Evolutionary conservation across 345 rosid species (phyloP).

Genomic region (Streptanthus diversifolius): DNA sequence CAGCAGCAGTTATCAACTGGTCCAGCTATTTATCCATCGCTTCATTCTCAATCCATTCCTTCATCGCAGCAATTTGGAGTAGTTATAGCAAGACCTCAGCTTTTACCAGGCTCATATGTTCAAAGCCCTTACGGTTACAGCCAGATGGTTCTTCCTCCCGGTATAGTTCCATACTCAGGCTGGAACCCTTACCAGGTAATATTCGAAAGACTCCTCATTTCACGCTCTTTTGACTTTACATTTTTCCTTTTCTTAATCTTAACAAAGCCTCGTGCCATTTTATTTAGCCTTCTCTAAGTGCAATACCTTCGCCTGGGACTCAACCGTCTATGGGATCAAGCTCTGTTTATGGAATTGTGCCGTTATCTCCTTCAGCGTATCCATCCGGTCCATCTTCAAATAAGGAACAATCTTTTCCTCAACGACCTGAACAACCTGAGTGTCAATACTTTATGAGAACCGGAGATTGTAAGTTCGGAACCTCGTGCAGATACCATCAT

Average conservation of each 20-base stretch:
- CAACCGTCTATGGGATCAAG: constrained; percentile 56
- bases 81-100: constrained; percentile 66
- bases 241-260: not conserved
- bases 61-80: constrained; percentile 72
- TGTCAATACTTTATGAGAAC: constrained; percentile 86
- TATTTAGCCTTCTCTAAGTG: constrained; percentile 58
- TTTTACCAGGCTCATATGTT: constrained; percentile 63
- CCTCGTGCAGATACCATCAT: constrained; percentile 89
- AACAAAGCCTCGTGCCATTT: not conserved
- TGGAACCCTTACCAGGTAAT: constrained; percentile 81
- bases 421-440: constrained; percentile 82
- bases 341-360: constrained; percentile 55
- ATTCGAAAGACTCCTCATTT: constrained; percentile 16
- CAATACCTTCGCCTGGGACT: constrained; percentile 50
- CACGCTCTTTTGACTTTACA: not conserved
- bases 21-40: constrained; percentile 50
- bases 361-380: constrained; percentile 62
- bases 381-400: constrained; percentile 48
- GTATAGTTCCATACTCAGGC: constrained; percentile 65
- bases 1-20: constrained; percentile 46
- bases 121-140: constrained; percentile 60
- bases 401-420: constrained; percentile 69
- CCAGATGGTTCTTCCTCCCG: constrained; percentile 61
- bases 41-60: constrained; percentile 59
- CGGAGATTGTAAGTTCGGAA: constrained; percentile 82